Base-by-base conservation (phyloP, 768 basidiomycete species). In the Calocera viscosa region DNA sequence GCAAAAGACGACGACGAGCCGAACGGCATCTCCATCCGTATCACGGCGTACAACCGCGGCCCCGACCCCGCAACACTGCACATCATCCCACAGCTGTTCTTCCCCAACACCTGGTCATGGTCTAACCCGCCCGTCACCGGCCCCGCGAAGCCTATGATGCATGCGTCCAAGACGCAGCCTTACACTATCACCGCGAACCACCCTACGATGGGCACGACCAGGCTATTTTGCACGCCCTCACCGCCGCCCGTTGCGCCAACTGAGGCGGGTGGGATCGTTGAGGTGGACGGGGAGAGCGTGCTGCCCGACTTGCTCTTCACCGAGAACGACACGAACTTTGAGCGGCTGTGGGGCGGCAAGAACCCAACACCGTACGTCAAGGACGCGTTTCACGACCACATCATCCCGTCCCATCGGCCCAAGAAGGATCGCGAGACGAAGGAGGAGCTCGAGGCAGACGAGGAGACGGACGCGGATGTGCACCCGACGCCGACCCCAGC, bases 21-120 rank as follows among this genome's bases (percentile, higher is more conserved):
- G 10, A 87, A 98, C 66, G 90, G 83, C 70, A 75, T 95, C 69
- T 95, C 92, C 71, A 85, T 97, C 71, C 90, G 96, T 67, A 93
- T 99, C 74, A 98, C 95, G 1, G 82, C 88, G 16, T 99, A 97
- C 79, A 99, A 99, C 76, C 87, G 96, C 39, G 95, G 96, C 0
- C 94, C 95, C 12, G 94, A 97, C 68, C 84, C 92, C 1, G 94
- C 95, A 19, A 94, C 88, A 30, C 79, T 99, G 67, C 96, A 99
- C 75, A 83, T 99, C 72, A 82, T 99, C 40, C 96, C 96, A 26
- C 94, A 97, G 72, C 80, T 98, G 47, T 97, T 91, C 89, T 99
- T 97, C 80, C 86, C 92, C 24, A 99, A 99, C 76, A 94, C 91
- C 33, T 99, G 96, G 96, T 97, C 96, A 0, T 99, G 96, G 96